Evolutionary conservation across 1,284 basidiomycete genomes (phyloP), one percentile per base, ranked within the genome.

Genomic region (Phellopilus nigrolimitatus): DNA sequence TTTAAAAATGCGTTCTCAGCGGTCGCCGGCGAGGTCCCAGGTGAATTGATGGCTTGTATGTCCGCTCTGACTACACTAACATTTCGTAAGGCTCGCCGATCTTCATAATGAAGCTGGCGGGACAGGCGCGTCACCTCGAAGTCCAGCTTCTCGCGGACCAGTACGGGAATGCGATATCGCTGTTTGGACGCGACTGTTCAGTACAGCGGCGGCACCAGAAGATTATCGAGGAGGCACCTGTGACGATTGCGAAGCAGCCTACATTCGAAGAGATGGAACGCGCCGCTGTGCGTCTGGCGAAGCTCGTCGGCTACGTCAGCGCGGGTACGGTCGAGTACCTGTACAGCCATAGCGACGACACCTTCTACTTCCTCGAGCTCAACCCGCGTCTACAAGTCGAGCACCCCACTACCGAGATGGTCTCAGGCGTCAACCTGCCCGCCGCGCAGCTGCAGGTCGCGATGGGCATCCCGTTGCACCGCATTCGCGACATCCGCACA

Each of bases 301-400:
- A 97, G 71, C 84, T 99, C 33, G 97, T 99, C 54, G 97, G 97
- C 44, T 99, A 99, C 71, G 97, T 99, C 59, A 95, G 91, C 60
- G 97, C 97, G 24, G 97, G 97, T 66, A 99, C 97, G 25, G 95
- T 98, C 58, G 97, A 97, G 80, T 98, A 97, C 72, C 85, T 99
- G 37, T 99, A 99, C 74, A 97, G 88, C 59, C 93, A 93, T 59
- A 79, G 87, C 0, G 92, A 97, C 57, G 91, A 97, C 65, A 82
- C 85, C 30, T 99, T 98, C 74, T 91, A 90, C 72, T 99, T 99
- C 82, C 80, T 99, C 55, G 97, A 99, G 71, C 84, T 99, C 59
- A 99, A 99, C 71, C 97, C 97, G 40, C 95, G 97, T 82, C 86
- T 99, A 30, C 97, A 99, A 74, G 97, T 99, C 65, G 95, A 98